A percentile compares a stretch with the other conserved stretches of the same genome.
These are phyloP conservation scores for Fraxinus velutina DNA, from an alignment of 305 asterid species.

Conservation along the genomic window DNA sequence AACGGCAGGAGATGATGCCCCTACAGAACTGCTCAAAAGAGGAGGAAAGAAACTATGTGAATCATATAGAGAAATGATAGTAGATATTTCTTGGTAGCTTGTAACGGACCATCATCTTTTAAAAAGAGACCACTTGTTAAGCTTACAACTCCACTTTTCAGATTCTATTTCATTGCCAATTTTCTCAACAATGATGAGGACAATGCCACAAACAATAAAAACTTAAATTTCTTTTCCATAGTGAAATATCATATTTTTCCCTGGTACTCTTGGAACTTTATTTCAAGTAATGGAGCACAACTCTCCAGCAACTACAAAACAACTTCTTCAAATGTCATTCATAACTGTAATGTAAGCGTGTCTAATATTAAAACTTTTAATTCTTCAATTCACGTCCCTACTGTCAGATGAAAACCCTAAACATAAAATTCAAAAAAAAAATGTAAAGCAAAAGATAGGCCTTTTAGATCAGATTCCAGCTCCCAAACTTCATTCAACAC, in stretches of 20 bases:
- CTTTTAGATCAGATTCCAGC: neutral
- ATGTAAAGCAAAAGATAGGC: neutral
- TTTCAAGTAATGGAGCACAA: slow-evolving; percentile 13
- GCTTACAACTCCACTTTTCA: slow-evolving; percentile 15
- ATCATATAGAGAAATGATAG: neutral
- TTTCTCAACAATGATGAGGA: neutral
- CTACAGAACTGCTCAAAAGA: slow-evolving; percentile 67
- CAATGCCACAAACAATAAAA: neutral
- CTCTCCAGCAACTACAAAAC: slow-evolving; percentile 1
- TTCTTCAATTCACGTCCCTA: neutral
- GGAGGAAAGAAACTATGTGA: neutral
- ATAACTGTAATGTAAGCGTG: neutral
- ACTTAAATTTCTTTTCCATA: neutral
- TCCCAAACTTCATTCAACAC: neutral
- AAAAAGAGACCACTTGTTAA: slow-evolving; percentile 10
- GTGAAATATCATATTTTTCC: neutral
- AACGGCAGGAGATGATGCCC: slow-evolving; percentile 95
- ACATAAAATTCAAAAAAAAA: slow-evolving; percentile 5
- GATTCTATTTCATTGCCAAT: neutral
- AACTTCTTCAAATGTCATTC: neutral
- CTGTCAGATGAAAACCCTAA: neutral
- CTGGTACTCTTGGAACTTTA: neutral
- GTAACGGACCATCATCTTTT: neutral
- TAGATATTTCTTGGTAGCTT: slow-evolving; percentile 11
- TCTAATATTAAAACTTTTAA: neutral